A percentile compares a stretch with the other conserved stretches of the same genome.
These are phyloP conservation scores for Rhynchospora pubera DNA, from an alignment of 176 grass and related monocot species.

Conservation along the genomic window DNA sequence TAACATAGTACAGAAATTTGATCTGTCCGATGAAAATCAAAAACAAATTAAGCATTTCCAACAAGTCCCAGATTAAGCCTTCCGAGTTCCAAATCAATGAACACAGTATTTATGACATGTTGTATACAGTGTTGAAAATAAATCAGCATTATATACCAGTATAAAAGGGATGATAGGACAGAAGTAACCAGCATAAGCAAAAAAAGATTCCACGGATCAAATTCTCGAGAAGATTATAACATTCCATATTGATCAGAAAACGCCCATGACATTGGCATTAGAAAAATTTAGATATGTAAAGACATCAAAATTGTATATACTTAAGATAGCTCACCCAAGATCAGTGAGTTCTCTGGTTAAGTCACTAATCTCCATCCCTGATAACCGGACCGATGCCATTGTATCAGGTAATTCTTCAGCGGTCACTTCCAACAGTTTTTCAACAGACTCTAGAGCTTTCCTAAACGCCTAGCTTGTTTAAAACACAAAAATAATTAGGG, in stretches of 20 bases:
- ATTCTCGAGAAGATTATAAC: background rate
- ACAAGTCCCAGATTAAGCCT: background rate
- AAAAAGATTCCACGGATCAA: background rate
- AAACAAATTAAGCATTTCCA: background rate
- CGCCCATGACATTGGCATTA: background rate
- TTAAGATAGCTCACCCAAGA: conserved; percentile 38
- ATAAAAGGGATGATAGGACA: background rate
- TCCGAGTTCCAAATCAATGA: background rate
- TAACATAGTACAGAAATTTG: background rate
- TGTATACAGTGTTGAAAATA: background rate
- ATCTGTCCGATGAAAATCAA: background rate
- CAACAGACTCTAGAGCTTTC: conserved; percentile 47
- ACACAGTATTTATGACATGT: background rate
- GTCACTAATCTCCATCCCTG: conserved; percentile 57
- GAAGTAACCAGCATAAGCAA: background rate
- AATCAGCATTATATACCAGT: background rate
- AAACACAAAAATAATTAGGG: background rate
- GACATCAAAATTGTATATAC: background rate
- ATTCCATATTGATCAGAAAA: background rate
- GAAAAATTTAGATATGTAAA: background rate
- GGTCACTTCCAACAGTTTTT: conserved; percentile 44
- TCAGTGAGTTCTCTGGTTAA: conserved; percentile 59
- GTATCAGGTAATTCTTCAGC: conserved; percentile 57
- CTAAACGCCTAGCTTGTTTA: conserved; percentile 38
- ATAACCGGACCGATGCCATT: conserved; percentile 56